Conservation (phyloP, 169 alveolate species). For the Ichthyophthirius multifiliis region DNA sequence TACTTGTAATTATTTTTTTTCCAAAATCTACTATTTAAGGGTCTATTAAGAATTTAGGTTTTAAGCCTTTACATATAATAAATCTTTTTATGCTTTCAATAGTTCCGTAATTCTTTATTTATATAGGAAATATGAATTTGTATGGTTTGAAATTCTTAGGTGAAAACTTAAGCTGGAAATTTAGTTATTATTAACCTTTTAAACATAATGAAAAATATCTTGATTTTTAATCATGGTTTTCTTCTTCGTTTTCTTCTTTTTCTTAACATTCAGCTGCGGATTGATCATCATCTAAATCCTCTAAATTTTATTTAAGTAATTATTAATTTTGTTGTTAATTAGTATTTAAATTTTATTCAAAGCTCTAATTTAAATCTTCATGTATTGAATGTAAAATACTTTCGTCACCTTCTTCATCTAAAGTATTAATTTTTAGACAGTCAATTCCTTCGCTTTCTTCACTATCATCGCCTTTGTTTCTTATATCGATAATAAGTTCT, state of each 20-base stretch:
- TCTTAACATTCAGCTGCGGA: constrained; percentile 52
- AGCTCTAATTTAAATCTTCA: no score
- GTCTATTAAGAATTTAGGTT: constrained; percentile 77
- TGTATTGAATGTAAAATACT: constrained; percentile 39
- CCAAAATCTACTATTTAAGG: constrained; percentile 62
- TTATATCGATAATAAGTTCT: constrained; percentile 71
- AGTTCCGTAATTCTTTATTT: constrained; percentile 59
- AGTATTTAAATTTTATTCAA: no score
- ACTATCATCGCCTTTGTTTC: constrained; percentile 40
- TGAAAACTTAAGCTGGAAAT: constrained; percentile 63
- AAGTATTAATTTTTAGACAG: constrained; percentile 19
- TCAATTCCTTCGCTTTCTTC: constrained; percentile 42
- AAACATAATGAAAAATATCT: constrained; percentile 46
- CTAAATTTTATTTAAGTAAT: constrained; percentile 46
- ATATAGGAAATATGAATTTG: constrained; percentile 72
- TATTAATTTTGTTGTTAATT: constrained; percentile 25
- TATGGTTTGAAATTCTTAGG: constrained; percentile 55
- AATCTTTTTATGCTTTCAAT: constrained; percentile 63
- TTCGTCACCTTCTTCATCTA: constrained; percentile 32
- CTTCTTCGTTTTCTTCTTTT: constrained; percentile 14
- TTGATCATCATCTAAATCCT: constrained; percentile 48
- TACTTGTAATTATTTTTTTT: constrained; percentile 80
- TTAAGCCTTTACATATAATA: constrained; percentile 79
- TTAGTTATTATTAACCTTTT: constrained; percentile 50
- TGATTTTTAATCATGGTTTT: constrained; percentile 39